Evolutionary conservation across 2,329 filamentous ascomycete species (phyloP).

Genomic region (Aaosphaeria pasadenensis): DNA sequence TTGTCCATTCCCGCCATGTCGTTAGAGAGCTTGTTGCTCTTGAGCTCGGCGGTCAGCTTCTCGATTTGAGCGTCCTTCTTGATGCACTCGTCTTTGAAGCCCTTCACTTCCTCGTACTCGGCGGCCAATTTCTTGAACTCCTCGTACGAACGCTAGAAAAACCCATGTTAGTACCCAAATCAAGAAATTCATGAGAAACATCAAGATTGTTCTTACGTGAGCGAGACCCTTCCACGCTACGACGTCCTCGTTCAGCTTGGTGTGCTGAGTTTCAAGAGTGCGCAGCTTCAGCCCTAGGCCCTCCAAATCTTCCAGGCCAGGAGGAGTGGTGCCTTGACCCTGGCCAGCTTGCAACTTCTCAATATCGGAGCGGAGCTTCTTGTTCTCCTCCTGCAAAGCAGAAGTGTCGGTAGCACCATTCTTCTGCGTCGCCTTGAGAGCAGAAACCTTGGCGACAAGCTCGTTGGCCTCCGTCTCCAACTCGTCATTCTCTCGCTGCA

Average conservation of each 20-base stretch:
- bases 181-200: not conserved
- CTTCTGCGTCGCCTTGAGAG: not conserved
- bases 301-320: not conserved
- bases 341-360: not conserved
- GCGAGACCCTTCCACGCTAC: constrained; percentile 20
- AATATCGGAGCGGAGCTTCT: not conserved
- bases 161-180: not conserved
- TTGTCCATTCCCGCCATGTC: not conserved
- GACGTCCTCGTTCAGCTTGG: not conserved
- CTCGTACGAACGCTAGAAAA: constrained; percentile 17
- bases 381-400: not conserved
- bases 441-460: constrained; percentile 5
- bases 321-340: not conserved
- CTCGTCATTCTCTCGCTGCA: constrained; percentile 9
- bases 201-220: constrained; percentile 9
- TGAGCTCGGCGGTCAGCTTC: not conserved
- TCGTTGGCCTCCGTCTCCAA: constrained; percentile 14
- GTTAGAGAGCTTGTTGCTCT: not conserved
- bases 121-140: constrained; percentile 23
- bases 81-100: constrained; percentile 10
- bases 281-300: too few relatives aligned
- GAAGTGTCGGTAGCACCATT: too few relatives aligned
- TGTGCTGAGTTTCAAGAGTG: not conserved
- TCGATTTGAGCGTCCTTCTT: constrained; percentile 14
- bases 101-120: constrained; percentile 15